Conservation (phyloP, 2,329 filamentous ascomycete genomes). For the Arthrobotrys megalospora region DNA sequence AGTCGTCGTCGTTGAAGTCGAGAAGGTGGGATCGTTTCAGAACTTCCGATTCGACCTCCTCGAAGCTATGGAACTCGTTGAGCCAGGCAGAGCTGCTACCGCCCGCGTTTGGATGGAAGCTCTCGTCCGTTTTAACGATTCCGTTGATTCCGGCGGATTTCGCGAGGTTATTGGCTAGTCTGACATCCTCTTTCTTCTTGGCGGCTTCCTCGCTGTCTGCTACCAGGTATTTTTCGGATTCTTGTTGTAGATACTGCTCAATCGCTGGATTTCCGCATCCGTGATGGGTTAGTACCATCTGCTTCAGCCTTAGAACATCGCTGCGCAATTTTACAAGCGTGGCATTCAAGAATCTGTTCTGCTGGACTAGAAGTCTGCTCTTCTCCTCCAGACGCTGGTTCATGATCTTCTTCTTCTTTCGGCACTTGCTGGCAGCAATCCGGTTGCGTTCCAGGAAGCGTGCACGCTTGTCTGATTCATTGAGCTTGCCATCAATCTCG, state of each 20-base stretch:
- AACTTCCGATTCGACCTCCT: constrained; percentile 57
- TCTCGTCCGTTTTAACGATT: constrained; percentile 40
- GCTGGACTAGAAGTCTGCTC: constrained; percentile 64
- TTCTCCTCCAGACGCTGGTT: constrained; percentile 70
- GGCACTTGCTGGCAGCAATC: constrained; percentile 80
- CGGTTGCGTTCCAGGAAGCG: constrained; percentile 80
- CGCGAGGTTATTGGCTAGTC: constrained; percentile 19
- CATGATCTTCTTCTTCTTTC: constrained; percentile 76
- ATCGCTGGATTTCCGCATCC: constrained; percentile 64
- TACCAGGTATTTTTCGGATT: constrained; percentile 62
- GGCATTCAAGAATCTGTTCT: constrained; percentile 63
- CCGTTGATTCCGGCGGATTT: constrained; percentile 46
- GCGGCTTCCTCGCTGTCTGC: constrained; percentile 42
- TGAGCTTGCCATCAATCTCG: constrained; percentile 62
- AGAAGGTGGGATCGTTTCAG: constrained; percentile 47
- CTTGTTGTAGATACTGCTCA: constrained; percentile 63
- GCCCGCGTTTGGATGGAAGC: constrained; percentile 7
- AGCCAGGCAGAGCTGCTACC: constrained; percentile 46
- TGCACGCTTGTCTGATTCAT: constrained; percentile 70
- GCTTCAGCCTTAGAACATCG: constrained; percentile 65
- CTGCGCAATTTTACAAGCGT: constrained; percentile 63
- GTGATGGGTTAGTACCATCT: constrained; percentile 65
- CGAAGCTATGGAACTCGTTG: constrained; percentile 60
- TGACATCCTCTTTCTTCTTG: constrained; percentile 39
- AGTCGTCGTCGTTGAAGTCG: constrained; percentile 60